Evolutionary conservation across 2,329 filamentous ascomycete species (phyloP), one percentile per base, ranked within the genome.

Genomic region (Aureobasidium sp.): DNA sequence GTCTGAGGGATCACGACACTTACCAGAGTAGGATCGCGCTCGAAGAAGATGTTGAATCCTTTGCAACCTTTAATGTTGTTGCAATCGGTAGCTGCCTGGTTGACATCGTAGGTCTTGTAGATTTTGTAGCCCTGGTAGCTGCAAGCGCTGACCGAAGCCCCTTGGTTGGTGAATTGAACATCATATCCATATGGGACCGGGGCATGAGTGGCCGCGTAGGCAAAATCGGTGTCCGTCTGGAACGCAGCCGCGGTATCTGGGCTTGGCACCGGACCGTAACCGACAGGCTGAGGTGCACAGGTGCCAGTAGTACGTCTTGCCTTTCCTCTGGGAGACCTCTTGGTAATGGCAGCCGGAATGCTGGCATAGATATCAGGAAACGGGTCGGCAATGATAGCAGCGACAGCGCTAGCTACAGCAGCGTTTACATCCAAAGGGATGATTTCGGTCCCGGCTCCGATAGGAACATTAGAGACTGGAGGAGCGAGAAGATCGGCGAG

Each of bases 11-110:
- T 22, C 17, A 0, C 1, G 4, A 22, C 14, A 56, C 27, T 7
- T 56, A 27, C 53, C 40, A 8, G 1, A 3, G 65, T 66, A 7
- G 74, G 74, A 56, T 74, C 71, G 44, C 74, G 70, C 62, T 74
- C 71, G 48, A 68, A 66, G 65, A 70, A 73, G 54, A 74, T 64
- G 63, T 75, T 75, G 67, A 75, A 74, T 29, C 65, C 67, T 15
- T 63, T 50, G 60, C 73, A 75, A 3, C 63, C 67, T 14, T 42
- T 31, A 9, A 63, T 63, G 29, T 64, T 62, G 53, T 72, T 67
- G 56, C 73, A 75, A 45, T 66, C 64, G 15, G 47, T 22, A 22
- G 67, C 64, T 60, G 72, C 74, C n/a, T 42, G 49, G 9, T 65
- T 47, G 3, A 71, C 64, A 62, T 74, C 70, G 52, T 74, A 75